Percentiles rank a stretch among this genome's conserved stretches.
phyloP scores from a whole-genome alignment of 2,329 filamentous ascomycete species.

The Aaosphaeria arxii region DNA sequence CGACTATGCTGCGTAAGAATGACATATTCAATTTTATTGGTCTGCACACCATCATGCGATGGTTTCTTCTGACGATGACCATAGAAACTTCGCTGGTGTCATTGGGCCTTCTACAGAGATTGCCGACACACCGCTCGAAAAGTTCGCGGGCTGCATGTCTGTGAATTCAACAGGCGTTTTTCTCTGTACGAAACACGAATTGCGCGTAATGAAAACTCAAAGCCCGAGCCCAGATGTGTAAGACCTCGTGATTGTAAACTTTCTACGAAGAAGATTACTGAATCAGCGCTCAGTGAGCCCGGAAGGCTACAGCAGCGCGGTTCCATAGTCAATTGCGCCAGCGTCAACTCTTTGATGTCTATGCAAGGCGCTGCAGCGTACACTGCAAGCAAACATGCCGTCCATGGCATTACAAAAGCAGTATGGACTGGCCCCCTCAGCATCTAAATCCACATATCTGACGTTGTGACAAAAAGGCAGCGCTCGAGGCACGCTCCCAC shows the following conservation, averaged over 20 bases:
- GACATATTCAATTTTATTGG: background rate
- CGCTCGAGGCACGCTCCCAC: background rate
- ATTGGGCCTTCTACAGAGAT: background rate
- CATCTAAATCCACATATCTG: background rate
- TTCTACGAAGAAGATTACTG: too few relatives aligned
- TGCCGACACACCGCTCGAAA: background rate
- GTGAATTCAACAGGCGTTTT: background rate
- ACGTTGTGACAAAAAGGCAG: background rate
- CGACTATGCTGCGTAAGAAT: background rate
- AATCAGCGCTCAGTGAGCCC: background rate
- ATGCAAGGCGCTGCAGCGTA: slow-evolving; percentile 10
- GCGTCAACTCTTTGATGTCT: background rate
- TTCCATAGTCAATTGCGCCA: background rate
- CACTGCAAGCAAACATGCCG: slow-evolving; percentile 23
- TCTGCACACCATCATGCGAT: background rate
- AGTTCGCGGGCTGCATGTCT: background rate
- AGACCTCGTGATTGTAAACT: background rate
- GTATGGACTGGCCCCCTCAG: background rate
- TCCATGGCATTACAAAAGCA: slow-evolving; percentile 28
- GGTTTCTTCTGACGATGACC: background rate
- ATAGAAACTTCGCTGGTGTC: background rate
- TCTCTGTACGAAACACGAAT: background rate
- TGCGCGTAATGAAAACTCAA: background rate
- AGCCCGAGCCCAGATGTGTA: background rate
- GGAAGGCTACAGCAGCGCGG: background rate